Conservation (phyloP, 148 eudicot genomes). For the Dysphania ambrosioides region DNA sequence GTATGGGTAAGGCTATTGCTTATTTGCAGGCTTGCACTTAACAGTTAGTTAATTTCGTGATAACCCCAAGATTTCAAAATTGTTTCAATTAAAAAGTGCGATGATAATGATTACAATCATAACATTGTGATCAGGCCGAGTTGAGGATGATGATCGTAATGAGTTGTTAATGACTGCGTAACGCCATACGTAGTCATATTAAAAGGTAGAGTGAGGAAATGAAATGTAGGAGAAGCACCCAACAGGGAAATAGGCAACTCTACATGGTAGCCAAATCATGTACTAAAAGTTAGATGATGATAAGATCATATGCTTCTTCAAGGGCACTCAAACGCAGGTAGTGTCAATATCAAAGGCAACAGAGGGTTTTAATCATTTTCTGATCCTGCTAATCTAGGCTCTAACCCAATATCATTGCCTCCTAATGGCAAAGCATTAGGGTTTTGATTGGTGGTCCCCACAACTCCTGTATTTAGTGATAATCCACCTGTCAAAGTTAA, state of each 20-base stretch:
- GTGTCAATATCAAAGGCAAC: conserved; percentile 19
- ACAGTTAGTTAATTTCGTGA: not conserved
- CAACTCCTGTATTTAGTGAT: conserved; percentile 6
- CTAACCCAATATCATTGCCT: conserved; percentile 13
- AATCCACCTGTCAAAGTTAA: conserved; percentile 19
- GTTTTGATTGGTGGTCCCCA: conserved; percentile 23
- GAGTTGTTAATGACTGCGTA: not conserved
- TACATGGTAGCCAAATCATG: conserved; percentile 8
- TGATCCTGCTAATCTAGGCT: not conserved
- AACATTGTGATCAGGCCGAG: not conserved
- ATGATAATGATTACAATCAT: conserved; percentile 25
- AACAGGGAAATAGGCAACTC: not conserved
- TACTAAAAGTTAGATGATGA: conserved; percentile 14
- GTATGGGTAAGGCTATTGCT: too few relatives aligned
- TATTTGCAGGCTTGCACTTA: too few relatives aligned
- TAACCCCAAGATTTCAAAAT: not conserved
- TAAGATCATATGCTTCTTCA: conserved; percentile 16
- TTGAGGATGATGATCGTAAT: not conserved
- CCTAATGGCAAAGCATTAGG: conserved; percentile 25
- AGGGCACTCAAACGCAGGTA: not conserved
- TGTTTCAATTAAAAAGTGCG: not conserved
- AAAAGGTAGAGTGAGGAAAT: conserved; percentile 6
- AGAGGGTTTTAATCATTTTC: not conserved
- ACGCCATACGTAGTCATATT: conserved; percentile 5
- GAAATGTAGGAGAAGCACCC: conserved; percentile 16